Evolutionary conservation across 495 filamentous ascomycete genomes (phyloP).

Genomic region (Penicillium subrubescens): DNA sequence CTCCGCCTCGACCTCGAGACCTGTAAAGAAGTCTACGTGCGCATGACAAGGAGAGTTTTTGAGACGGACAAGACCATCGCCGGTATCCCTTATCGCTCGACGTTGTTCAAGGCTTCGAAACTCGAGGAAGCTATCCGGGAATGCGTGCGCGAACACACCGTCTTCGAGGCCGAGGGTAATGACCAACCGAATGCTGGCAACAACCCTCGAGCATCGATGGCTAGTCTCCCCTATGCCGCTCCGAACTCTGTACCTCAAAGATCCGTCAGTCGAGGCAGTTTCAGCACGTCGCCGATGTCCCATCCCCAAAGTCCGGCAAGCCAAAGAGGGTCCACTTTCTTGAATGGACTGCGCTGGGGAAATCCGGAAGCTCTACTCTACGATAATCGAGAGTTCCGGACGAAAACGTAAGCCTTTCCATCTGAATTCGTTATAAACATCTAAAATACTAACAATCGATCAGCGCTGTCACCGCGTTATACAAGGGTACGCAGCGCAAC

Average conservation of each 20-base stretch:
- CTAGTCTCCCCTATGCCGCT: constrained; percentile 39
- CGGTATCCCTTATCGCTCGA: constrained; percentile 90
- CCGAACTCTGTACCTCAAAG: constrained; percentile 44
- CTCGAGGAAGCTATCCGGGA: constrained; percentile 92
- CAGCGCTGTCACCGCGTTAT: constrained; percentile 88
- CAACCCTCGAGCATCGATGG: constrained; percentile 38
- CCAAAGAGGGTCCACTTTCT: constrained; percentile 39
- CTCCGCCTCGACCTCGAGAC: constrained; percentile 91
- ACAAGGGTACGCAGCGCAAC: constrained; percentile 73
- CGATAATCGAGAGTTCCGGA: constrained; percentile 79
- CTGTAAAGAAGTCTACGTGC: constrained; percentile 93
- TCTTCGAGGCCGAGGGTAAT: constrained; percentile 80
- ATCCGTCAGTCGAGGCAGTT: constrained; percentile 48
- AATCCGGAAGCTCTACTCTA: constrained; percentile 70
- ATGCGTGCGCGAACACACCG: constrained; percentile 83
- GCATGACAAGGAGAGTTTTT: constrained; percentile 91
- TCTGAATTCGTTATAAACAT: background rate
- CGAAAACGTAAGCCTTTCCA: constrained; percentile 76
- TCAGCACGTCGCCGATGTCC: constrained; percentile 39
- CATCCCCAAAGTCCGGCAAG: constrained; percentile 30
- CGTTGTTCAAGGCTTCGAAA: constrained; percentile 93
- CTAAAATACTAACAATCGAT: constrained; percentile 10
- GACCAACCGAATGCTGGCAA: constrained; percentile 39
- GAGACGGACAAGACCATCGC: constrained; percentile 97
- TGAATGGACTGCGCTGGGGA: constrained; percentile 53